Evolutionary conservation across 371 early-diverging fungal genomes (phyloP).

Genomic region (Mortierella sp.): DNA sequence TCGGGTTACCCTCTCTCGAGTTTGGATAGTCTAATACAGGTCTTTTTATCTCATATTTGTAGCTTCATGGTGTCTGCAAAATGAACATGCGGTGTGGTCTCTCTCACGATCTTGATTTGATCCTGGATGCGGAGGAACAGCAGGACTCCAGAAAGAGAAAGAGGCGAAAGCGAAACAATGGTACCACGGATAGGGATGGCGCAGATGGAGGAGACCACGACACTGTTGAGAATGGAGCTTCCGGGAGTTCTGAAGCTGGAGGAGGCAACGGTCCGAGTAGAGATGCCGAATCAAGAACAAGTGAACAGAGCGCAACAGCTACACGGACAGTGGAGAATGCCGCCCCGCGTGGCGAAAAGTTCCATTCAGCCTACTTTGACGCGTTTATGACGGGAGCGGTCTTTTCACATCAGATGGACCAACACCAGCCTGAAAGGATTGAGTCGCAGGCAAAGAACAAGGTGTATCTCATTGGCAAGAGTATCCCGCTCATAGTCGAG

Average conservation of each 20-base stretch:
- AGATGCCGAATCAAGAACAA: background rate
- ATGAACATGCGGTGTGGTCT: conserved; percentile 66
- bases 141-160: conserved; percentile 42
- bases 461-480: conserved; percentile 78
- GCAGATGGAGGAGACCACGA: background rate
- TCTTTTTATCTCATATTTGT: background rate
- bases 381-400: conserved; percentile 94
- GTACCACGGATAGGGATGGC: conserved; percentile 5
- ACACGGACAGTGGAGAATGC: background rate
- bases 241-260: too few relatives aligned
- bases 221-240: background rate
- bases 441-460: conserved; percentile 61
- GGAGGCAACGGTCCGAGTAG: too few relatives aligned
- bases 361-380: conserved; percentile 91
- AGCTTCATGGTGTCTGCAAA: conserved; percentile 80
- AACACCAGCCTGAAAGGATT: conserved; percentile 26
- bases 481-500: conserved; percentile 67
- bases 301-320: background rate
- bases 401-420: conserved; percentile 69
- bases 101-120: conserved; percentile 84
- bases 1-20: background rate
- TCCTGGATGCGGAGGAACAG: conserved; percentile 76
- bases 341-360: conserved; percentile 44
- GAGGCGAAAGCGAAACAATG: conserved; percentile 9
- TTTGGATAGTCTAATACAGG: background rate